These are phyloP conservation scores for Lecanicillium sp. DNA, from an alignment of 2,329 filamentous ascomycete species.

Conservation along the genomic window DNA sequence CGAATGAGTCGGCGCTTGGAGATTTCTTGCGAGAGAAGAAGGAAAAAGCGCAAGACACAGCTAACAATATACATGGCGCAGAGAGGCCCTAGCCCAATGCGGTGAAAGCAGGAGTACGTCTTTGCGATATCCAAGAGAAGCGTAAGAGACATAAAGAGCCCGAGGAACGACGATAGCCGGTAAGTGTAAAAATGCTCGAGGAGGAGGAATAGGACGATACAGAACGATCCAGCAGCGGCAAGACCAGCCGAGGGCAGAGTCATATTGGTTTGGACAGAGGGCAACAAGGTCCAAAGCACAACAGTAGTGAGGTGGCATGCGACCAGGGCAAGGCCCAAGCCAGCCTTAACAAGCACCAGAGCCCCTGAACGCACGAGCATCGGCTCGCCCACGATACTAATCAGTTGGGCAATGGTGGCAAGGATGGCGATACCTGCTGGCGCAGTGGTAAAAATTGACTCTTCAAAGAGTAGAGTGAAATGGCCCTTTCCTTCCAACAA, in stretches of 20 bases:
- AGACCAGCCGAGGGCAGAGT: conserved; percentile 22
- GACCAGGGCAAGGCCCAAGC: neutral
- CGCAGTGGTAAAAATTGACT: conserved; percentile 6
- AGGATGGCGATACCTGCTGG: conserved; percentile 8
- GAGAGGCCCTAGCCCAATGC: conserved; percentile 15
- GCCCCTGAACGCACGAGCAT: conserved; percentile 4
- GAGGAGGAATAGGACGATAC: conserved; percentile 21
- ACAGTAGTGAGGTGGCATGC: conserved; percentile 17
- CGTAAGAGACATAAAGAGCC: conserved; percentile 22
- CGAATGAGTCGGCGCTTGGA: neutral
- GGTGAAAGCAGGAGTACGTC: conserved; percentile 25
- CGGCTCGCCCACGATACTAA: conserved; percentile 7
- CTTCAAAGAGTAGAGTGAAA: conserved; percentile 7
- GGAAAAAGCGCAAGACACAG: conserved; percentile 16
- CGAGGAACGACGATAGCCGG: conserved; percentile 24
- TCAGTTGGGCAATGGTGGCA: too few species aligned
- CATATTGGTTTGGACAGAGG: conserved; percentile 11
- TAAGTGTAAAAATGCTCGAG: conserved; percentile 23
- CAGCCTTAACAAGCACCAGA: conserved; percentile 17
- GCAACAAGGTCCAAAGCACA: conserved; percentile 18
- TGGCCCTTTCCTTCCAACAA: conserved; percentile 5
- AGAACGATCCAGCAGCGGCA: conserved; percentile 18
- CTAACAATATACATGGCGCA: conserved; percentile 19
- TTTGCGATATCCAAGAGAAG: conserved; percentile 25
- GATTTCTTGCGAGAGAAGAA: conserved; percentile 1